Evolutionary conservation across 805 yeast species (phyloP).

Genomic region (Metschnikowia aberdeeniae): DNA sequence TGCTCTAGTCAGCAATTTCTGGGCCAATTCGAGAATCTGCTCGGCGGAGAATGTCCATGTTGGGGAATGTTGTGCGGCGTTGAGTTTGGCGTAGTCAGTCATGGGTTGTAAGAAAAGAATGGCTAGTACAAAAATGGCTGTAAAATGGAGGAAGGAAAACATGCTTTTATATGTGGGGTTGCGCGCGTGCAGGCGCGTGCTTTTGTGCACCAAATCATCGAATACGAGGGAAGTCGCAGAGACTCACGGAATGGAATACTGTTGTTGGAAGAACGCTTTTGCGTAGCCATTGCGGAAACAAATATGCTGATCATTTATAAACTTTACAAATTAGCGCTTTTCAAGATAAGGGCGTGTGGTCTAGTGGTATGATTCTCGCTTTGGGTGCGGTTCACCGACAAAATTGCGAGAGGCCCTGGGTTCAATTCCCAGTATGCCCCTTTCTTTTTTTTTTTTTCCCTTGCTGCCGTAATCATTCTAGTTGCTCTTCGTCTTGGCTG

Average conservation of each 20-base stretch:
- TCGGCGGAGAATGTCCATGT: slow-evolving; percentile 60
- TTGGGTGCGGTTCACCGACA: slow-evolving; percentile 11
- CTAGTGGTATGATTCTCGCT: slow-evolving; percentile 21
- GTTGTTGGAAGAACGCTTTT: too few species aligned
- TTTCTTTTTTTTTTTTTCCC: slow-evolving; percentile 10
- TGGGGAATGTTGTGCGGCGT: slow-evolving; percentile 26
- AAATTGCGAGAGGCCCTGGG: slow-evolving; percentile 32
- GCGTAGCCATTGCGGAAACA: too few species aligned
- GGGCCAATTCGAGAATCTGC: slow-evolving; percentile 41
- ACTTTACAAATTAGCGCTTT: too few species aligned
- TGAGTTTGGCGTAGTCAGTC: slow-evolving; percentile 5
- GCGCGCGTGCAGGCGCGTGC: neutral
- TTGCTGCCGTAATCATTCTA: too few species aligned
- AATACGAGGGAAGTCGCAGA: too few species aligned
- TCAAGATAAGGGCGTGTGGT: slow-evolving; percentile 16
- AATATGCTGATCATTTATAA: too few species aligned
- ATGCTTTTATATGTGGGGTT: slow-evolving; percentile 2
- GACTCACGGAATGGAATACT: too few species aligned
- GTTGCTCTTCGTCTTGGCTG: too few species aligned
- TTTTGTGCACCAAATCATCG: neutral
- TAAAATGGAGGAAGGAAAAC: neutral
- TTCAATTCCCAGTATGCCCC: slow-evolving; percentile 33
- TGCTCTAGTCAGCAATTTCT: slow-evolving; percentile 33
- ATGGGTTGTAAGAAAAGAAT: neutral
- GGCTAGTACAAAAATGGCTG: neutral